Evolutionary conservation across 352 stramenopile species (phyloP).

Genomic region (Peronospora tabacina): DNA sequence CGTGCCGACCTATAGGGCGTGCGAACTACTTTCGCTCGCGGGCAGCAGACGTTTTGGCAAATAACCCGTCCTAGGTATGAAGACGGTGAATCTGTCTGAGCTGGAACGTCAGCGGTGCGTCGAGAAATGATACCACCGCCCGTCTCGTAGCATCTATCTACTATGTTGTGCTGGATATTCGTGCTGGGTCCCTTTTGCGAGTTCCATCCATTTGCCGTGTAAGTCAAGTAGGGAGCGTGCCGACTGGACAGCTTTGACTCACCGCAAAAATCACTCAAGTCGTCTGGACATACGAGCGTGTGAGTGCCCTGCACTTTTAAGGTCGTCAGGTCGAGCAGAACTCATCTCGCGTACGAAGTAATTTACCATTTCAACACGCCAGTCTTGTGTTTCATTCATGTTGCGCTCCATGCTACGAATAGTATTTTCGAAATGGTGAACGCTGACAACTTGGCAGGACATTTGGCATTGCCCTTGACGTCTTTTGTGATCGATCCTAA

Average conservation of each 20-base stretch:
- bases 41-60: conserved; percentile 14
- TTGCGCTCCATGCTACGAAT: conserved; percentile 9
- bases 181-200: neutral
- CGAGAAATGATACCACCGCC: conserved; percentile 10
- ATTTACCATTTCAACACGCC: conserved; percentile 6
- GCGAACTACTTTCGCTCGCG: neutral
- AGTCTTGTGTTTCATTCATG: conserved; percentile 13
- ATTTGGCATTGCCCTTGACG: too few species aligned
- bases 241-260: conserved; percentile 6
- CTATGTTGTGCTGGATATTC: neutral
- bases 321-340: conserved; percentile 8
- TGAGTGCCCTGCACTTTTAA: conserved; percentile 20
- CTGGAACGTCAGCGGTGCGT: conserved; percentile 23
- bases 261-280: conserved; percentile 9
- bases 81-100: conserved; percentile 6
- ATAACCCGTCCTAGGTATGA: conserved; percentile 8
- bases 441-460: too few species aligned
- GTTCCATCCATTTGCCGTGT: conserved; percentile 6
- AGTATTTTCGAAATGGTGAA: too few species aligned
- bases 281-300: conserved; percentile 8
- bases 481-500: neutral
- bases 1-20: neutral
- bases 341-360: conserved; percentile 3
- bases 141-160: neutral
- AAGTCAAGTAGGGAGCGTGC: conserved; percentile 17